Conservation (phyloP, 2,329 filamentous ascomycete genomes). For the Pseudogymnoascus sp. region DNA sequence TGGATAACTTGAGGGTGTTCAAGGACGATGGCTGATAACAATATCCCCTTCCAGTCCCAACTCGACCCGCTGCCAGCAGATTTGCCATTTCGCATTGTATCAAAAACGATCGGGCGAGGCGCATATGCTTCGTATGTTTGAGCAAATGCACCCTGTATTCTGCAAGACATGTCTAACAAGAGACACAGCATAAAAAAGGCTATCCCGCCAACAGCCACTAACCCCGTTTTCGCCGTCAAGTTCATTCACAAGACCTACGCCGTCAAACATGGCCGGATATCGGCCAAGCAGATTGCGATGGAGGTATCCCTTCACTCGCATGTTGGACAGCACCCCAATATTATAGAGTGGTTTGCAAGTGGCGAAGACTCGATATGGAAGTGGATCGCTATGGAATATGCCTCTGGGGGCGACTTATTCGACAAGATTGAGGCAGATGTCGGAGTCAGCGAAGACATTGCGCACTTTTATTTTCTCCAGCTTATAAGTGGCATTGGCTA, state of each 20-base stretch:
- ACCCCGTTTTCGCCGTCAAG: slow-evolving; percentile 89
- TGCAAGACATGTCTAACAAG: slow-evolving; percentile 12
- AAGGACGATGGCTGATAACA: slow-evolving; percentile 23
- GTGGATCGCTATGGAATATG: slow-evolving; percentile 98
- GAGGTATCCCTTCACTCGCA: slow-evolving; percentile 86
- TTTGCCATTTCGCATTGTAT: slow-evolving; percentile 88
- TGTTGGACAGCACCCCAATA: slow-evolving; percentile 81
- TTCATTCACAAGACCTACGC: slow-evolving; percentile 98
- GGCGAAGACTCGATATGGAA: slow-evolving; percentile 82
- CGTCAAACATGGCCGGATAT: slow-evolving; percentile 77
- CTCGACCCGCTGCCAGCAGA: slow-evolving; percentile 74
- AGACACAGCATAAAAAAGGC: slow-evolving; percentile 64
- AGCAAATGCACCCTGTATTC: slow-evolving; percentile 20
- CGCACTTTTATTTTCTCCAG: slow-evolving; percentile 92
- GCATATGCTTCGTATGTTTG: slow-evolving; percentile 87
- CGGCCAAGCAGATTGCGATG: slow-evolving; percentile 80
- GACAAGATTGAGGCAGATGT: slow-evolving; percentile 99
- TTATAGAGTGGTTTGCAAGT: slow-evolving; percentile 84
- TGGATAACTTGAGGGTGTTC: not conserved
- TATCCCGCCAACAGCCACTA: slow-evolving; percentile 56
- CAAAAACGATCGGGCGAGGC: slow-evolving; percentile 90
- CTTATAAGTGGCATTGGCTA: slow-evolving; percentile 83
- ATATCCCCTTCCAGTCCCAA: slow-evolving; percentile 57
- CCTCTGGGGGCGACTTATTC: slow-evolving; percentile 90
- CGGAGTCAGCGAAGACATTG: slow-evolving; percentile 87